Evolutionary conservation across 768 basidiomycete genomes (phyloP).

Genomic region (Suillus subluteus): DNA sequence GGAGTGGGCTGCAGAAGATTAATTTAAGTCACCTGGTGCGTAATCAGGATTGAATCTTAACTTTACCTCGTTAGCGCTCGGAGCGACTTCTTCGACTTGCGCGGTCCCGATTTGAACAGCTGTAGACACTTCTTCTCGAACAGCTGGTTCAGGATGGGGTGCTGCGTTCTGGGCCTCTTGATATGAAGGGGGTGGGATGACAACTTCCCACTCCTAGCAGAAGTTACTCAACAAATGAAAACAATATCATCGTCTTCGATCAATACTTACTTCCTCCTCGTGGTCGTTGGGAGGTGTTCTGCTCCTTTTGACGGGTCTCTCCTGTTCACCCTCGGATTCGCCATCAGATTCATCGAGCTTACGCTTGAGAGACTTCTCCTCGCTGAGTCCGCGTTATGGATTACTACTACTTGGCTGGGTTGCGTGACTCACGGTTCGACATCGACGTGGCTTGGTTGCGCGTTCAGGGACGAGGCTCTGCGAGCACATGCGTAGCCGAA

Average conservation of each 20-base stretch:
- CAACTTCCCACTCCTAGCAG: constrained; percentile 35
- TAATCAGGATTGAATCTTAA: not conserved
- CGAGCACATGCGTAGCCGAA: constrained; percentile 61
- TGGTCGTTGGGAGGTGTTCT: constrained; percentile 45
- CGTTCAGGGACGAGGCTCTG: constrained; percentile 31
- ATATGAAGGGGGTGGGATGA: constrained; percentile 35
- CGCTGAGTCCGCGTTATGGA: constrained; percentile 25
- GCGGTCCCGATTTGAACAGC: constrained; percentile 9
- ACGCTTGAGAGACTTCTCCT: constrained; percentile 36
- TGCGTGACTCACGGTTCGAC: constrained; percentile 36
- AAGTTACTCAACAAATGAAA: constrained; percentile 24
- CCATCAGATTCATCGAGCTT: constrained; percentile 34
- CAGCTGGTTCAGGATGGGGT: constrained; percentile 8
- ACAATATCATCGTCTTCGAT: constrained; percentile 2
- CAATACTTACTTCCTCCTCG: constrained; percentile 32
- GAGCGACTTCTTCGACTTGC: constrained; percentile 6
- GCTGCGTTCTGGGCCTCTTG: constrained; percentile 23
- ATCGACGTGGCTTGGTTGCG: constrained; percentile 22
- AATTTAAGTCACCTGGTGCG: constrained; percentile 8
- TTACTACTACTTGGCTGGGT: constrained; percentile 32
- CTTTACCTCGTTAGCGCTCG: constrained; percentile 22
- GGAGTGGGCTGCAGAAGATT: constrained; percentile 10
- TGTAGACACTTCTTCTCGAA: constrained; percentile 8
- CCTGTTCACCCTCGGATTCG: constrained; percentile 32
- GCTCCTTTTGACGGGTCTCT: constrained; percentile 38